Evolutionary conservation across 768 basidiomycete genomes (phyloP), one percentile per base, ranked within the genome.

Genomic region (Serpula lacrymans): DNA sequence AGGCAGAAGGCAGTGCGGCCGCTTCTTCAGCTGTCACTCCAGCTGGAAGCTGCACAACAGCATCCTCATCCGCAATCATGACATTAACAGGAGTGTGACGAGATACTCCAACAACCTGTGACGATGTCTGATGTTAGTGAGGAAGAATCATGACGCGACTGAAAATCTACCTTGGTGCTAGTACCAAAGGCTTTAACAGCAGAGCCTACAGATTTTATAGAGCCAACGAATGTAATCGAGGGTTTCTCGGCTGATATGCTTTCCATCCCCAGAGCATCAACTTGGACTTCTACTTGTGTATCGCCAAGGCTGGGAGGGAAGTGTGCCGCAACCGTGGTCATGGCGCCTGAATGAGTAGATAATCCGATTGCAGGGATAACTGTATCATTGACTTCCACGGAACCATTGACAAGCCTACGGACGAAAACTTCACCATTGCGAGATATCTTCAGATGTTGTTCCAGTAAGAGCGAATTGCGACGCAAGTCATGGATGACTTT

Each of bases 391-490:
- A 61, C 41, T 2, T 55, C 53, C 0, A 45, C 35, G 13, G 50
- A 38, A 9, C 55, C 58, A 11, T 62, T 47, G 9, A 64, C 51
- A 13, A 62, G 49, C 25, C 61, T 45, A 26, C 58, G 55, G 36
- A 62, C 60, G 6, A 48, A 48, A 13, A 64, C 37, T 3, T 55
- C 48, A 14, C 61, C 60, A 20, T 42, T 42, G 41, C 48, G 48
- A 28, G 30, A 33, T n/a, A 64, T 47, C 52, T 54, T 55, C 45
- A 60, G 51, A 18, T 60, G 56, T 22, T 60, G 53, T 21, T 60
- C 56, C 12, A 60, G 48, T 10, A 58, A 48, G 7, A 59, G 41
- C 0, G 48, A 30, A 26, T 60, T 61, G 25, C 49, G 49, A 20
- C 58, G 59, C 8, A 60, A 45, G 17, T 48, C 50, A 24, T 58